phyloP scores from a whole-genome alignment of 768 basidiomycete species.

The Gelatoporia subvermispora region DNA sequence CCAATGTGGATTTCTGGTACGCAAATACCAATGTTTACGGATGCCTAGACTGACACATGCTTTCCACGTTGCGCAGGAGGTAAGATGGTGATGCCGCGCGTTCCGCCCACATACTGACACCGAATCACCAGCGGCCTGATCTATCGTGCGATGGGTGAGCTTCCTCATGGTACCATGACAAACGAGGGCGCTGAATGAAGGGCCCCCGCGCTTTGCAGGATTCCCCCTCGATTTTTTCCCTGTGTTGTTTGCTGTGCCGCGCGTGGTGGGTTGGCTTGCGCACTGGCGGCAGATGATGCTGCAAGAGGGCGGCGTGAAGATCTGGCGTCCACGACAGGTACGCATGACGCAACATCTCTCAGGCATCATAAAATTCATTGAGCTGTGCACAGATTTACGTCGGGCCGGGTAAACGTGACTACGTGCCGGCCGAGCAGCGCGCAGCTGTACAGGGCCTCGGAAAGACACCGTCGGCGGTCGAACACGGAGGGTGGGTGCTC shows the following conservation, averaged over 20 bases:
- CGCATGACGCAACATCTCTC: neutral
- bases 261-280: slow-evolving; percentile 90
- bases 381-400: slow-evolving; percentile 60
- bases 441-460: slow-evolving; percentile 46
- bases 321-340: slow-evolving; percentile 86
- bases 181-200: neutral
- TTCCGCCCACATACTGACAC: slow-evolving; percentile 5
- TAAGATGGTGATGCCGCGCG: slow-evolving; percentile 16
- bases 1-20: slow-evolving; percentile 91
- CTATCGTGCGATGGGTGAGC: slow-evolving; percentile 85
- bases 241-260: slow-evolving; percentile 86
- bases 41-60: too few species aligned
- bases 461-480: slow-evolving; percentile 57
- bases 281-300: slow-evolving; percentile 98
- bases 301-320: slow-evolving; percentile 84
- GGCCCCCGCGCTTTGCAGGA: slow-evolving; percentile 37
- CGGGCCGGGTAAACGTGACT: slow-evolving; percentile 70
- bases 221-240: slow-evolving; percentile 96
- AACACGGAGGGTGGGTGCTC: slow-evolving; percentile 69
- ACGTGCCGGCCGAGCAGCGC: slow-evolving; percentile 61
- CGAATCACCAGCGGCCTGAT: slow-evolving; percentile 62
- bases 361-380: neutral
- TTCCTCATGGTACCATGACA: neutral
- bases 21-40: slow-evolving; percentile 17
- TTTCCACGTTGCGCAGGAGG: slow-evolving; percentile 41